A percentile compares a stretch with the other conserved stretches of the same genome.
Conservation (phyloP, 2,329 filamentous ascomycete species). For the Neofusicoccum umdonicola region DNA sequence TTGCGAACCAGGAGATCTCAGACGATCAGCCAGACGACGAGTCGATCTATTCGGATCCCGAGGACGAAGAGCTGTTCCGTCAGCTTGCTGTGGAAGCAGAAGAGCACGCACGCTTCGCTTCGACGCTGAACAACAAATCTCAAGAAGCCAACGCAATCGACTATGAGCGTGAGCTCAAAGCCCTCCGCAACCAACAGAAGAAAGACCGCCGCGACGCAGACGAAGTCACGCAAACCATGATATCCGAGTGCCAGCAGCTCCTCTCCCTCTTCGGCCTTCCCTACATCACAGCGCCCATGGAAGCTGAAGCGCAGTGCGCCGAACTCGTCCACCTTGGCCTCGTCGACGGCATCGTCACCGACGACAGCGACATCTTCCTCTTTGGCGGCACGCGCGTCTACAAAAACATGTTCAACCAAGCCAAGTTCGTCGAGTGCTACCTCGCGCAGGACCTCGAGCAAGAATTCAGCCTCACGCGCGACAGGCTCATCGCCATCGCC, state of each 20-base stretch:
- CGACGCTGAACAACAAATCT: conserved; percentile 72
- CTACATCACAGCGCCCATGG: conserved; percentile 97
- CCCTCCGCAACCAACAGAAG: conserved; percentile 89
- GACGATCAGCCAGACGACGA: conserved; percentile 27
- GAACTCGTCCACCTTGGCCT: conserved; percentile 82
- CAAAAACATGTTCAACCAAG: conserved; percentile 99
- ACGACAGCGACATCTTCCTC: conserved; percentile 93
- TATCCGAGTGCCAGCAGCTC: conserved; percentile 89
- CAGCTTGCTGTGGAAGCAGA: conserved; percentile 88
- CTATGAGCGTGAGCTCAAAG: conserved; percentile 83
- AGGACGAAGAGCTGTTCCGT: conserved; percentile 84
- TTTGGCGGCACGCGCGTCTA: conserved; percentile 96
- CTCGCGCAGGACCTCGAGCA: conserved; percentile 78
- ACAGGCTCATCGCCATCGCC: conserved; percentile 83
- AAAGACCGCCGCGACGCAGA: conserved; percentile 95
- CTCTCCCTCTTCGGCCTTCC: conserved; percentile 88
- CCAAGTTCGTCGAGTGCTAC: conserved; percentile 98
- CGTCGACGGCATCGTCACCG: conserved; percentile 96
- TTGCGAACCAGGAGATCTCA: conserved; percentile 29
- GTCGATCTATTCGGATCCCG: conserved; percentile 68
- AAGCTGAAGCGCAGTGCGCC: conserved; percentile 96
- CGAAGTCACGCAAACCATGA: conserved; percentile 95
- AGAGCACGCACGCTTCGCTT: conserved; percentile 90
- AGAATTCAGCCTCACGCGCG: conserved; percentile 82
- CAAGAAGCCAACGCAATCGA: conserved; percentile 60